Base-by-base conservation (phyloP, 1,284 basidiomycete species). In the Ceratobasidium sp. region DNA sequence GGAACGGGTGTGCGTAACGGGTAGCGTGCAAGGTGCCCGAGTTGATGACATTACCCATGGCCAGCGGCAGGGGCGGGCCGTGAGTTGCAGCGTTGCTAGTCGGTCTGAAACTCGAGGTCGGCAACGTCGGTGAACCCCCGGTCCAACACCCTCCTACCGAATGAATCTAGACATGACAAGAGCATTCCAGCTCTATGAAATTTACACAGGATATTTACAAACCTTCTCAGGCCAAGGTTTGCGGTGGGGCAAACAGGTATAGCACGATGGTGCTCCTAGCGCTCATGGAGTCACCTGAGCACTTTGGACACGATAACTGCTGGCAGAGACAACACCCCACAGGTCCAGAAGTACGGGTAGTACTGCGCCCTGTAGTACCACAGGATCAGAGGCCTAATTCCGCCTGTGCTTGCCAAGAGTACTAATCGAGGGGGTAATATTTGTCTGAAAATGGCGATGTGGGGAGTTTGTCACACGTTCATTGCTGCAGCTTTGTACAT, bases 221-320 rank as follows among this genome's bases (percentile, higher is more conserved):
- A 67, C 28, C 28, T 67, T 64, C 71, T 63, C 71, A 74, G 71
- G 71, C 60, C 71, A 64, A 74, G 71, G 58, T 37, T 42, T 45
- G n/a, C 37, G 20, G 33, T 39, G 60, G n/a, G n/a, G 58, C 58
- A 33, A 63, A 74, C n/a, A 47, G 45, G 71, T 60, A 63, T 74
- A 54, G 71, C 47, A 17, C 47, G 33, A 42, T 10, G 2, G 11
- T 23, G 33, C 42, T 61, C 31, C 31, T 26, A 61, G 42, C 35
- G 60, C 49, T 63, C 37, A 11, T 31, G 5, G 28, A 0, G 33
- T 53, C 63, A 53, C 69, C 60, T 64, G 28, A 74, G 60, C 56
- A 49, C 45, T 6, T 26, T 23, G 63, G 23, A 26, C 63, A 65
- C 45, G 45, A 33, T 64, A 65, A 35, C 58, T 61, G 69, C 60